A percentile compares a stretch with the other conserved stretches of the same genome.
These are phyloP conservation scores for Podaxis carcinomalis DNA, from an alignment of 768 basidiomycete genomes.

Conservation along the genomic window DNA sequence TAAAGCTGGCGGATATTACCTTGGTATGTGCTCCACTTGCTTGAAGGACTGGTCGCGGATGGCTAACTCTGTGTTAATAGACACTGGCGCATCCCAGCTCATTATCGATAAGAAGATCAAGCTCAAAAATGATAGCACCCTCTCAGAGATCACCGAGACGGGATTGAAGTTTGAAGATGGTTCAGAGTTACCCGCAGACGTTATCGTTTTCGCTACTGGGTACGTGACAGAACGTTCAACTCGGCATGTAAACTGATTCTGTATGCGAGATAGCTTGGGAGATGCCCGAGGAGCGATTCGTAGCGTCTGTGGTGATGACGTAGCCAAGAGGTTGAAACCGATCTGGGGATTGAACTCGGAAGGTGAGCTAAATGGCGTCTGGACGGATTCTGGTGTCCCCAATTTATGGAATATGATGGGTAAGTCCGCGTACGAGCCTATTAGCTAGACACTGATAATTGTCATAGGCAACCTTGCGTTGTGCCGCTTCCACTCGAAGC, in stretches of 20 bases:
- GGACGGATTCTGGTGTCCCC: constrained; percentile 46
- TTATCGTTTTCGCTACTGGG: constrained; percentile 59
- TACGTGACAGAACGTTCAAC: constrained; percentile 20
- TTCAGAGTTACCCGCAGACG: constrained; percentile 43
- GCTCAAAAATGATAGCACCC: constrained; percentile 55
- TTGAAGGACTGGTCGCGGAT: no score
- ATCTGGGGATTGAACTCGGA: constrained; percentile 65
- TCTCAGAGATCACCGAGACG: constrained; percentile 38
- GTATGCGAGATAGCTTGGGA: constrained; percentile 33
- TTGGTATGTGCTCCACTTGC: constrained; percentile 21
- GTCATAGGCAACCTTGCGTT: constrained; percentile 49
- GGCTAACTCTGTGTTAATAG: constrained; percentile 20
- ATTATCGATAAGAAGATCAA: constrained; percentile 70
- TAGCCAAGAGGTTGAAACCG: constrained; percentile 38
- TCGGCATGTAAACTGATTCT: background rate
- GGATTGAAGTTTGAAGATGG: constrained; percentile 49
- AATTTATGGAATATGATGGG: constrained; percentile 62
- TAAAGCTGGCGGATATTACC: constrained; percentile 34
- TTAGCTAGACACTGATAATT: background rate
- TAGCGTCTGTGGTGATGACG: constrained; percentile 44
- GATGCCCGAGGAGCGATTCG: constrained; percentile 34
- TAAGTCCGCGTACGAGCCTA: constrained; percentile 14
- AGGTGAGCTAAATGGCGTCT: constrained; percentile 52
- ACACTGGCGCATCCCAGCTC: constrained; percentile 55
- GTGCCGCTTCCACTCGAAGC: constrained; percentile 65